Conservation (phyloP, 257 asterid genomes). For the Salvia splendens region DNA sequence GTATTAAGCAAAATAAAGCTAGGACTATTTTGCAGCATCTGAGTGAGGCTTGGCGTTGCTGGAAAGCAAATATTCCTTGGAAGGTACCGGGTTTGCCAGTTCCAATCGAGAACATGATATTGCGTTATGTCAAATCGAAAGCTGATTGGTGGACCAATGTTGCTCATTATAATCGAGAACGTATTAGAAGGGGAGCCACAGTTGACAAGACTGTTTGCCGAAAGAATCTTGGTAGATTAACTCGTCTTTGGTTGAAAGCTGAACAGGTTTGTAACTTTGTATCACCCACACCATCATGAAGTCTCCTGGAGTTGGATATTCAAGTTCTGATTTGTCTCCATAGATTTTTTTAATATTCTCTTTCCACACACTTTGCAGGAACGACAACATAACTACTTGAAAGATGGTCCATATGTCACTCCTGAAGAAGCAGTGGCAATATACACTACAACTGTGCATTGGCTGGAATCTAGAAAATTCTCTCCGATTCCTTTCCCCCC, state of each 20-base stretch:
- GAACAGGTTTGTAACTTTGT: constrained; percentile 66
- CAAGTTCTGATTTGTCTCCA: neutral
- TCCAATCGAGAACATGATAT: constrained; percentile 99
- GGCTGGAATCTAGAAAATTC: constrained; percentile 98
- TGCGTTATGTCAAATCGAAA: constrained; percentile 97
- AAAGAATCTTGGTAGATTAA: constrained; percentile 97
- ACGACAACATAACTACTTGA: constrained; percentile 93
- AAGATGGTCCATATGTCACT: constrained; percentile 96
- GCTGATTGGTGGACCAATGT: constrained; percentile 99
- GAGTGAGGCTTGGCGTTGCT: constrained; percentile 99
- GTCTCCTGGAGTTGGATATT: constrained; percentile 1
- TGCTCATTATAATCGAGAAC: constrained; percentile 97
- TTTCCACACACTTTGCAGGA: constrained; percentile 48
- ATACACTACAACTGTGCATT: constrained; percentile 96
- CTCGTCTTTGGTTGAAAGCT: constrained; percentile 99
- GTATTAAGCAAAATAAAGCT: constrained; percentile 95
- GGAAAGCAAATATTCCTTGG: constrained; percentile 99
- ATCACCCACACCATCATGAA: neutral
- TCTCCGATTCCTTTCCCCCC: constrained; percentile 99
- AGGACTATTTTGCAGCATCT: constrained; percentile 97
- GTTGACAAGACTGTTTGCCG: constrained; percentile 99
- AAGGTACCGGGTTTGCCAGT: constrained; percentile 99
- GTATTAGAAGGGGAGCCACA: constrained; percentile 99
- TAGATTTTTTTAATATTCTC: constrained; percentile 10
- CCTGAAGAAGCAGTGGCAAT: constrained; percentile 99